A percentile compares a stretch with the other conserved stretches of the same genome.
Conservation (phyloP, 176 grass and related monocot genomes). For the Triticum dicoccoides region DNA sequence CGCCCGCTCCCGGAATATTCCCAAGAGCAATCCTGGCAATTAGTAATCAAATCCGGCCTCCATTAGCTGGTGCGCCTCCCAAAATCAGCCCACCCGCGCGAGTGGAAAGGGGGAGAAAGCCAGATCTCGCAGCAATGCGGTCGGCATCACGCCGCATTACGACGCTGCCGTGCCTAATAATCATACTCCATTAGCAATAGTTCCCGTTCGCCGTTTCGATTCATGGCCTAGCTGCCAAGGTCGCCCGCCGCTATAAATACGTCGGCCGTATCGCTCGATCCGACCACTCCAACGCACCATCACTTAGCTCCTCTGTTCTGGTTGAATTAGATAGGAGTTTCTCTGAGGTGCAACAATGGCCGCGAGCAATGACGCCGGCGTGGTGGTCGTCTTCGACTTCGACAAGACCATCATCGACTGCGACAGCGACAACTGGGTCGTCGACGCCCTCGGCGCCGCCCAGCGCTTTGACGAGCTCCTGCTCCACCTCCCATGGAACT, state of each 20-base stretch:
- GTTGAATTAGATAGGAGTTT: not conserved
- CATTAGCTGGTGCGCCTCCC: not conserved
- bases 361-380: constrained; percentile 35
- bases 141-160: constrained; percentile 18
- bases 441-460: constrained; percentile 68
- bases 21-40: constrained; percentile 3
- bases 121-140: constrained; percentile 1
- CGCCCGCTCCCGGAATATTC: constrained; percentile 11
- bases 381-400: constrained; percentile 78
- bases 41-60: not conserved
- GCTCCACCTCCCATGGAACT: constrained; percentile 66
- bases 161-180: not conserved
- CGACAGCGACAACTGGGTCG: constrained; percentile 90
- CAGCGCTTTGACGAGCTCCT: constrained; percentile 57
- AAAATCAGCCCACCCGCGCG: not conserved
- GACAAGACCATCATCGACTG: constrained; percentile 96
- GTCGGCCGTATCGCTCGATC: not conserved
- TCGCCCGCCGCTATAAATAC: constrained; percentile 27
- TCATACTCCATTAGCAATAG: too few species aligned
- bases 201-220: too few species aligned
- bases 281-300: not conserved
- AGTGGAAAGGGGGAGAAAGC: not conserved
- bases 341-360: constrained; percentile 17
- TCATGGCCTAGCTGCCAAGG: too few species aligned
- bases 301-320: not conserved